Percentiles rank a stretch among this genome's conserved stretches.
phyloP scores from a whole-genome alignment of 495 filamentous ascomycete species.

The Penicillium steckii region DNA sequence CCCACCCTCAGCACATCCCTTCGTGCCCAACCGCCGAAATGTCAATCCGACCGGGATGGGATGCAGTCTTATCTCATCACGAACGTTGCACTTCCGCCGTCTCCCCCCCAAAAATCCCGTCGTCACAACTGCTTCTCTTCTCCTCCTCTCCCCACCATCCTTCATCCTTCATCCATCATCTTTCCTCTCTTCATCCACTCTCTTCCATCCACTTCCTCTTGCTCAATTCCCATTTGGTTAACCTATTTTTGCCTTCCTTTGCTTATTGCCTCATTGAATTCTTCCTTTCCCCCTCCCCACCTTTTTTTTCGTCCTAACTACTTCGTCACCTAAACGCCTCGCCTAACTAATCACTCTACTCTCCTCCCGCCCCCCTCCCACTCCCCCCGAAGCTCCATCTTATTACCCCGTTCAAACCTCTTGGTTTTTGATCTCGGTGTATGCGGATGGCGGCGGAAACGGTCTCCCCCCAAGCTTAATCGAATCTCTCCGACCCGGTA shows the following conservation, averaged over 20 bases:
- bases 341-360: not conserved
- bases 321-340: not conserved
- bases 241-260: not conserved
- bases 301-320: too few relatives aligned
- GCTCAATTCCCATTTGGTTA: too few relatives aligned
- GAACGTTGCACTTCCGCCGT: conserved; percentile 37
- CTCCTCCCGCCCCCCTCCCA: conserved; percentile 3
- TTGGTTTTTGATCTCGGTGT: conserved; percentile 22
- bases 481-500: conserved; percentile 37
- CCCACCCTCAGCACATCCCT: not conserved
- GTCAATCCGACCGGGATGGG: conserved; percentile 5
- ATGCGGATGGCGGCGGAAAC: conserved; percentile 51
- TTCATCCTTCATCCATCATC: conserved; percentile 1
- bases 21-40: conserved; percentile 4
- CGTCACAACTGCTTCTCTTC: conserved; percentile 29
- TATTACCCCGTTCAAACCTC: conserved; percentile 19
- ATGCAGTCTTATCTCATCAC: conserved; percentile 20
- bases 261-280: conserved; percentile 12
- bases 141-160: conserved; percentile 10
- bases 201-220: not conserved
- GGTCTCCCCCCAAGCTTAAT: conserved; percentile 36
- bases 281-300: too few relatives aligned
- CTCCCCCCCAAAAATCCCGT: conserved; percentile 34
- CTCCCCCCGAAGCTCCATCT: conserved; percentile 9
- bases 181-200: conserved; percentile 5